Conservation (phyloP, 345 rosid genomes). For the Boechera retrofracta region DNA sequence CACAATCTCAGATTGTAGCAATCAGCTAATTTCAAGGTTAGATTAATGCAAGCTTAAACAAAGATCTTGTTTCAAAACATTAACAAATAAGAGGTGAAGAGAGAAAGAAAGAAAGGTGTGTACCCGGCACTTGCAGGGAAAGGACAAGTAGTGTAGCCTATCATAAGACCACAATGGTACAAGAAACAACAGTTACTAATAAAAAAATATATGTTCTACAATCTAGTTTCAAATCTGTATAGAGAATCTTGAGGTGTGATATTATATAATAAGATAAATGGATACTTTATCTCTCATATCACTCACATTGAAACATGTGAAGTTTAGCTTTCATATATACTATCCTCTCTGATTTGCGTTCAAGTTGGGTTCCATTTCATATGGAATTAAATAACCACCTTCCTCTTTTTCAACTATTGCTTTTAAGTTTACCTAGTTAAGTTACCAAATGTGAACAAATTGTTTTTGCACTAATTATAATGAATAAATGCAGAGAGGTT, state of each 20-base stretch:
- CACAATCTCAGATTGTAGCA: neutral
- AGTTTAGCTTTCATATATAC: conserved; percentile 15
- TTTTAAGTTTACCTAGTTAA: conserved; percentile 9
- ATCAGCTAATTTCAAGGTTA: neutral
- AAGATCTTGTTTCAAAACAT: conserved; percentile 12
- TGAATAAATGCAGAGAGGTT: neutral
- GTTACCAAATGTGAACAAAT: conserved; percentile 22
- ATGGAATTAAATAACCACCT: conserved; percentile 1
- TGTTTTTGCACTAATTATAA: conserved; percentile 9
- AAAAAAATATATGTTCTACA: neutral
- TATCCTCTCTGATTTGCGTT: conserved; percentile 29
- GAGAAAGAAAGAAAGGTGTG: neutral
- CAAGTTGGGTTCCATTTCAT: conserved; percentile 25
- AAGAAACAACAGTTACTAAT: conserved; percentile 32
- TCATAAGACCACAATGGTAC: conserved; percentile 22
- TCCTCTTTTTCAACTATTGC: neutral
- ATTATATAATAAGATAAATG: conserved; percentile 21
- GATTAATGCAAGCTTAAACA: neutral
- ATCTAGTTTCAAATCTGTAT: neutral
- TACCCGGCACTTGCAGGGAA: conserved; percentile 48
- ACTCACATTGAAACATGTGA: conserved; percentile 39
- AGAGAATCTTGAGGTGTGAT: conserved; percentile 36
- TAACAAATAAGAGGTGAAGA: neutral
- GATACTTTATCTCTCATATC: conserved; percentile 1
- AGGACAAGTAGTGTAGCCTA: conserved; percentile 46